Conservation (phyloP, 768 basidiomycete genomes). For the Mycena vulgaris region DNA sequence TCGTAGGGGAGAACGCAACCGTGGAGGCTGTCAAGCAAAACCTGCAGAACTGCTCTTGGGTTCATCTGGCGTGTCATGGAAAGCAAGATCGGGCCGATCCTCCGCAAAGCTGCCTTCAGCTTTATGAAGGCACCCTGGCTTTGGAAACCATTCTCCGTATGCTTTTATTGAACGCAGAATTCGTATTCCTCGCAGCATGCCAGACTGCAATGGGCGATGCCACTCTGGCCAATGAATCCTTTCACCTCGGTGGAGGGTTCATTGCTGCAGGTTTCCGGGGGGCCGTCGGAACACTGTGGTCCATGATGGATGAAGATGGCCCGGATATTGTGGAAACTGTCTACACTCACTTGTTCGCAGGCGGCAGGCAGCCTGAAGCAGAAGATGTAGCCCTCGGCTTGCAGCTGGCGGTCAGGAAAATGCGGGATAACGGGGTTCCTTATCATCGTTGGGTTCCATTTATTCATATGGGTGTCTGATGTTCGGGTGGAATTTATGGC, state of each 20-base stretch:
- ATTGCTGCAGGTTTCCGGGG: conserved; percentile 46
- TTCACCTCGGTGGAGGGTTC: conserved; percentile 59
- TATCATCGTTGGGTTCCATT: conserved; percentile 38
- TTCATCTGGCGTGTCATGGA: conserved; percentile 55
- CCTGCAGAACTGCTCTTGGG: conserved; percentile 37
- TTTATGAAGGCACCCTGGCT: conserved; percentile 40
- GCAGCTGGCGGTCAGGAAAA: conserved; percentile 32
- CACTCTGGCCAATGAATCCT: conserved; percentile 50
- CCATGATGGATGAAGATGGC: conserved; percentile 50
- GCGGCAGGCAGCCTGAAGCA: conserved; percentile 4
- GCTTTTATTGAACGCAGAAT: conserved; percentile 35
- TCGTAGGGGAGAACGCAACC: conserved; percentile 29
- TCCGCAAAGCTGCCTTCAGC: conserved; percentile 42
- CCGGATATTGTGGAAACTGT: conserved; percentile 48
- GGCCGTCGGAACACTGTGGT: conserved; percentile 58
- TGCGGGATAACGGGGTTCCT: conserved; percentile 25
- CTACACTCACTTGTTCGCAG: conserved; percentile 42
- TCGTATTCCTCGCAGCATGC: conserved; percentile 60
- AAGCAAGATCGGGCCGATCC: conserved; percentile 46
- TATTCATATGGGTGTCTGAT: no score
- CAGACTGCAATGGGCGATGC: conserved; percentile 53
- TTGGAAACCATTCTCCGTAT: conserved; percentile 37
- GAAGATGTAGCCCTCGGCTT: conserved; percentile 37
- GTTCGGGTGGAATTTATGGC: no score
- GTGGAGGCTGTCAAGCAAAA: conserved; percentile 26